phyloP scores from a whole-genome alignment of 2,329 filamentous ascomycete species.

The Botrytis fragariae region DNA sequence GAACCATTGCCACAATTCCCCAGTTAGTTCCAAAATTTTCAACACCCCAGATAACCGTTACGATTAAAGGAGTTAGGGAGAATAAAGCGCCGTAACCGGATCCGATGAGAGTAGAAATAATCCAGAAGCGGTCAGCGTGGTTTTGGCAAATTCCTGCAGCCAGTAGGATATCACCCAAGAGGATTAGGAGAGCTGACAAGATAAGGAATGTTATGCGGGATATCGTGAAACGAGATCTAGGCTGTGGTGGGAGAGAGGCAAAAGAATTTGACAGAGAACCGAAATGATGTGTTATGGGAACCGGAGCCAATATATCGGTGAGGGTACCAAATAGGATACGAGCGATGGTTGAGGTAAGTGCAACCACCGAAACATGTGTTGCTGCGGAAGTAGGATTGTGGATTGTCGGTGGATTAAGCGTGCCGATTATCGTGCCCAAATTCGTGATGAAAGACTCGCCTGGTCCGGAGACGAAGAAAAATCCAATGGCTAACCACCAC shows the following conservation, averaged over 20 bases:
- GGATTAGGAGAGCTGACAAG: slow-evolving; percentile 70
- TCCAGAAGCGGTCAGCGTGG: slow-evolving; percentile 76
- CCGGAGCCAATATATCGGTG: slow-evolving; percentile 79
- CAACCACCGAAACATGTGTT: slow-evolving; percentile 91
- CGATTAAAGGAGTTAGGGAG: slow-evolving; percentile 83
- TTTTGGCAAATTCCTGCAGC: slow-evolving; percentile 73
- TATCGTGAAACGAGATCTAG: slow-evolving; percentile 51
- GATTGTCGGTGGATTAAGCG: slow-evolving; percentile 63
- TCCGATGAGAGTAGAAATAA: slow-evolving; percentile 80
- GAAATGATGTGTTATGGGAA: slow-evolving; percentile 42
- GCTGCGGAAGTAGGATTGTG: slow-evolving; percentile 59
- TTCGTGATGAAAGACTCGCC: slow-evolving; percentile 99
- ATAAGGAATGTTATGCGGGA: slow-evolving; percentile 81
- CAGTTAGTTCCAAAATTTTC: slow-evolving; percentile 99
- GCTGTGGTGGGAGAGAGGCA: slow-evolving; percentile 40
- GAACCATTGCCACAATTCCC: slow-evolving; percentile 90
- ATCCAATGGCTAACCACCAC: slow-evolving; percentile 90
- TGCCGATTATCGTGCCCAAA: slow-evolving; percentile 87
- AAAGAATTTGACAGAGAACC: slow-evolving; percentile 34
- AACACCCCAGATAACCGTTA: slow-evolving; percentile 96
- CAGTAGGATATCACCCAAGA: slow-evolving; percentile 72
- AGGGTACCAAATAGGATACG: slow-evolving; percentile 86
- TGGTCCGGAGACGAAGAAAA: slow-evolving; percentile 75
- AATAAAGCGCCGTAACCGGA: slow-evolving; percentile 93
- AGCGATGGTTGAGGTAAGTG: slow-evolving; percentile 84